phyloP scores from a whole-genome alignment of 495 filamentous ascomycete genomes.

The Podospora didyma region DNA sequence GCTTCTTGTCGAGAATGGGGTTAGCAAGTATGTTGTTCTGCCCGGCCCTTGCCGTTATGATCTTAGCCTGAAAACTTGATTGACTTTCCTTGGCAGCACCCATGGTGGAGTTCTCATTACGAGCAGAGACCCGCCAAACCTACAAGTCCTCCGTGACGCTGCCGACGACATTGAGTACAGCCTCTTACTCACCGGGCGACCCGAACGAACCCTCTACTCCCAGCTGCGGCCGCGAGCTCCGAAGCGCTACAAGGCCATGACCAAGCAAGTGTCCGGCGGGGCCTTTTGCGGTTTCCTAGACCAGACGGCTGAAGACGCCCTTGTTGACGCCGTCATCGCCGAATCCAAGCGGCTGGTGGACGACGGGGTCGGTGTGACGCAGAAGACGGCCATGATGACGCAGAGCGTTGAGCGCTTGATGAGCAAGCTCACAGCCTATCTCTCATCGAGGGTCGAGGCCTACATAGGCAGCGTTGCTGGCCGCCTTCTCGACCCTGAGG shows the following conservation, averaged over 20 bases:
- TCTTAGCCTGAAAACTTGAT: too few species aligned
- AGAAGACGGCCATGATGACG: background rate
- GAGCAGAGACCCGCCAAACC: slow-evolving; percentile 23
- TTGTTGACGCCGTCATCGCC: slow-evolving; percentile 11
- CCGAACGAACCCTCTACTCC: slow-evolving; percentile 17
- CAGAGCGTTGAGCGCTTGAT: background rate
- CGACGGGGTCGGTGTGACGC: background rate
- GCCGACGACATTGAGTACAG: slow-evolving; percentile 4
- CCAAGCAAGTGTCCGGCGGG: slow-evolving; percentile 41
- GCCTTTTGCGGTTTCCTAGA: slow-evolving; percentile 30
- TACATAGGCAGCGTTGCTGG: slow-evolving; percentile 13
- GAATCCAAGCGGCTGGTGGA: background rate
- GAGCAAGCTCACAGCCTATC: background rate
- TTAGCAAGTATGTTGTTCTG: slow-evolving; percentile 12
- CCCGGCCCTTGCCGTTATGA: too few species aligned
- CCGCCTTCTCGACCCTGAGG: slow-evolving; percentile 20
- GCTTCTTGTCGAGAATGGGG: slow-evolving; percentile 40
- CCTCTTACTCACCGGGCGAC: slow-evolving; percentile 15
- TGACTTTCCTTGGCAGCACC: slow-evolving; percentile 1
- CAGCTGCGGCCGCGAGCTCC: slow-evolving; percentile 11
- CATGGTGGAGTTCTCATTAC: slow-evolving; percentile 32
- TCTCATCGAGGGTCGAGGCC: background rate
- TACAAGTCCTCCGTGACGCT: slow-evolving; percentile 15
- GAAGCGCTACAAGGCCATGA: slow-evolving; percentile 35
- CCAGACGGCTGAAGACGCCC: slow-evolving; percentile 22